phyloP scores from a whole-genome alignment of 129 eudicot species.

The Artemisia tridentata region DNA sequence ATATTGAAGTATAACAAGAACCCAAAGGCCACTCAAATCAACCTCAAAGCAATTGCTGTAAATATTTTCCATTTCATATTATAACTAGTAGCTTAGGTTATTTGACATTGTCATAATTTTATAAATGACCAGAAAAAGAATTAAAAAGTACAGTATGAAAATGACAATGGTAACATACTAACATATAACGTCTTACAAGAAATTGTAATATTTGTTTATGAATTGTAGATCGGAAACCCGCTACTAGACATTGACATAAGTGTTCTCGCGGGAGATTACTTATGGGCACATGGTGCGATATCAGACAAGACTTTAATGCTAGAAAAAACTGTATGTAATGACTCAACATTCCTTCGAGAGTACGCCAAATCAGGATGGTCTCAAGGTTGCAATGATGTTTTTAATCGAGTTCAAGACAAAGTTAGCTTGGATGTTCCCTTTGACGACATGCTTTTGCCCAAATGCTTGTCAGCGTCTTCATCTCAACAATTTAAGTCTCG shows the following conservation, averaged over 20 bases:
- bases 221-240: constrained; percentile 40
- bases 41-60: constrained; percentile 45
- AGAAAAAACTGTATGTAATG: constrained; percentile 43
- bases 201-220: not conserved
- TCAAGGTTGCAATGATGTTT: constrained; percentile 38
- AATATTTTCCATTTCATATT: not conserved
- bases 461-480: constrained; percentile 29
- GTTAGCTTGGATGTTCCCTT: constrained; percentile 22
- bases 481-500: constrained; percentile 37
- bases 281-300: constrained; percentile 48
- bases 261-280: constrained; percentile 31
- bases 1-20: constrained; percentile 35
- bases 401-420: constrained; percentile 28
- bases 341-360: constrained; percentile 37
- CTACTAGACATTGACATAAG: constrained; percentile 44
- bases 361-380: constrained; percentile 34
- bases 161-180: no score
- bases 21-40: constrained; percentile 27
- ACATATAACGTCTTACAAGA: no score
- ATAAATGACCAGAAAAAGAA: no score
- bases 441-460: constrained; percentile 37
- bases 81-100: not conserved
- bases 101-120: not conserved
- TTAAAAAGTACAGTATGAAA: no score
- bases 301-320: constrained; percentile 39